Conservation (phyloP, 257 asterid genomes). For the Nicotiana otophora region DNA sequence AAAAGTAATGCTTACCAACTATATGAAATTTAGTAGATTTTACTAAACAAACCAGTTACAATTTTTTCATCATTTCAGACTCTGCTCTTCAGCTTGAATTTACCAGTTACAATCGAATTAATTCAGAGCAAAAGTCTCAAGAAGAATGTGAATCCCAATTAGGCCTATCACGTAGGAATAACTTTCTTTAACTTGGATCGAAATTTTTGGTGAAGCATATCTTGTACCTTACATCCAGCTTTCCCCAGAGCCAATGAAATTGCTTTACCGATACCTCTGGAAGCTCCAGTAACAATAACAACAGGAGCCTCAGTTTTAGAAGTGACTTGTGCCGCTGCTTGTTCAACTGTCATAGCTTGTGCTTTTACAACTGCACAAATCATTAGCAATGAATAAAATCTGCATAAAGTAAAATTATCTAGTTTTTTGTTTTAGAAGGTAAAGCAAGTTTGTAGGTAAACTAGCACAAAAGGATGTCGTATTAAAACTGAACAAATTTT, state of each 20-base stretch:
- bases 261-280: constrained; percentile 94
- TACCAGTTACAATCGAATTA: neutral
- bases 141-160: neutral
- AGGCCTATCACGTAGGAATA: neutral
- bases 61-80: neutral
- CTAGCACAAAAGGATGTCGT: neutral
- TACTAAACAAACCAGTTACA: neutral
- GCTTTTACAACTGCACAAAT: constrained; percentile 57
- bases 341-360: constrained; percentile 58
- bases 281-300: constrained; percentile 88
- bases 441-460: neutral
- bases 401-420: neutral
- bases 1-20: neutral
- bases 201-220: neutral
- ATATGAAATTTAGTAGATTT: neutral
- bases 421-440: neutral
- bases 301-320: constrained; percentile 74
- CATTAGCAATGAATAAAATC: neutral
- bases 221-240: constrained; percentile 88
- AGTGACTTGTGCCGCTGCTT: constrained; percentile 36
- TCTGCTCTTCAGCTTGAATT: neutral
- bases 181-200: neutral
- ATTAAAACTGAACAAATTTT: neutral
- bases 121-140: neutral
- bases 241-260: constrained; percentile 86